Evolutionary conservation across 2,329 filamentous ascomycete genomes (phyloP), one percentile per base, ranked within the genome.

Genomic region (Botrytis byssoidea): DNA sequence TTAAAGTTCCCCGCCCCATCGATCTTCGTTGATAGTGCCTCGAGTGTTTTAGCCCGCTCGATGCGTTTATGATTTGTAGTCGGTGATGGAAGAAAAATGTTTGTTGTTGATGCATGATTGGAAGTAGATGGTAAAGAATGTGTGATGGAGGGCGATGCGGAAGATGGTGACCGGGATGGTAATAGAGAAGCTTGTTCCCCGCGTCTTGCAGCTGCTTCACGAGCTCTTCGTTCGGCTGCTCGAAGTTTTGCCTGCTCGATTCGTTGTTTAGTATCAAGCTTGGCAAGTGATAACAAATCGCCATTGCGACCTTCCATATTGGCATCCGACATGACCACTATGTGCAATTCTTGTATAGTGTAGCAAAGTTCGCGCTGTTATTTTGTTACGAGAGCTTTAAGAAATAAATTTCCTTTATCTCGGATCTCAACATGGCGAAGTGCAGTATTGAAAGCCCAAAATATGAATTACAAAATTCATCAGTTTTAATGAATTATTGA

Each of bases 21-120:
- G 32, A 73, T 73, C 42, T 59, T 46, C 40, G 29, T 42, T 12
- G 48, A 46, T 20, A 73, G 35, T 40, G 65, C 44, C 35, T 70
- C 25, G 10, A 60, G 18, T 29, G 65, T 22, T 10, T 32, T 25
- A 3, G 59, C 44, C 44, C 25, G 35, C n/a, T 61, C 40, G 12
- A 69, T 22, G 25, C 40, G 40, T n/a, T n/a, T 55, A 37, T 14
- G 14, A 32, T 16, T 6, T 25, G 64, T 59, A 42, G 40, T 42
- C 9, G 64, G 29, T 14, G 64, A 61, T 2, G 16, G 64, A 42
- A 69, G 51, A 22, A 60, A 4, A 32, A 35, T 6, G 42, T 0
- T 35, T 32, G 46, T 18, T 32, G 40, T n/a, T 32, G 35, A 32
- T 68, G 10, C 35, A 57, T 57, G 18, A 44, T 32, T 25, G 48